These are phyloP conservation scores for Arthrobotrys megalospora DNA, from an alignment of 2,329 filamentous ascomycete genomes.

Conservation along the genomic window DNA sequence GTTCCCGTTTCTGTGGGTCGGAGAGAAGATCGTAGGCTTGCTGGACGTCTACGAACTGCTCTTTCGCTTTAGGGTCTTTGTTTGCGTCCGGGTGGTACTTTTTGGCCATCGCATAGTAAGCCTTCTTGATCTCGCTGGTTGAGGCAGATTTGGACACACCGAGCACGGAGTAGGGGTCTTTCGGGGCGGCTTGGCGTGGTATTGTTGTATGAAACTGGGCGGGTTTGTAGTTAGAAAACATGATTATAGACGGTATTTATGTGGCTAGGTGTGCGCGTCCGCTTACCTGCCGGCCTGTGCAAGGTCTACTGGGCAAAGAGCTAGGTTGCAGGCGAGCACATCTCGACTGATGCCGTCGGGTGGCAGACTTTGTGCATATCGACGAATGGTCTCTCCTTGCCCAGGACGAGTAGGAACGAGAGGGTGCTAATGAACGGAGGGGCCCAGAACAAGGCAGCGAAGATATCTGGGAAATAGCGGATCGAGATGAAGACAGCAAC, in stretches of 20 bases:
- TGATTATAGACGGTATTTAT: conserved; percentile 65
- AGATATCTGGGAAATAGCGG: conserved; percentile 30
- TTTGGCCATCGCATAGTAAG: conserved; percentile 97
- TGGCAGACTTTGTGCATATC: background rate
- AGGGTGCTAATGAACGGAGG: conserved; percentile 12
- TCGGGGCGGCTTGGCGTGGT: conserved; percentile 70
- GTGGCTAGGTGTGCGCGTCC: background rate
- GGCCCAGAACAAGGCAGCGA: conserved; percentile 10
- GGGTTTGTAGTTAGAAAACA: conserved; percentile 67
- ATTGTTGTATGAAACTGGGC: conserved; percentile 75
- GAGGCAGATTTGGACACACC: conserved; percentile 88
- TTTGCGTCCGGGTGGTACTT: conserved; percentile 99
- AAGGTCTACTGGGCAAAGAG: background rate
- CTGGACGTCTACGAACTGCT: conserved; percentile 93
- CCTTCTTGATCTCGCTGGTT: conserved; percentile 92
- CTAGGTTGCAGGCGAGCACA: conserved; percentile 4
- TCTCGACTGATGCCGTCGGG: conserved; percentile 5
- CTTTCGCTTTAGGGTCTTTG: conserved; percentile 93
- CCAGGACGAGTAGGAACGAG: conserved; percentile 40
- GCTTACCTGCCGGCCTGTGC: conserved; percentile 63
- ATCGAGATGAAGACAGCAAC: conserved; percentile 48
- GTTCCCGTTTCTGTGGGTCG: conserved; percentile 91
- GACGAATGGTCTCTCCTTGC: conserved; percentile 4
- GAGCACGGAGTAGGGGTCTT: conserved; percentile 89
- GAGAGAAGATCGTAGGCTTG: conserved; percentile 93